Evolutionary conservation across 2,329 filamentous ascomycete species (phyloP), one percentile per base, ranked within the genome.

Genomic region (Talaromyces pinophilus): DNA sequence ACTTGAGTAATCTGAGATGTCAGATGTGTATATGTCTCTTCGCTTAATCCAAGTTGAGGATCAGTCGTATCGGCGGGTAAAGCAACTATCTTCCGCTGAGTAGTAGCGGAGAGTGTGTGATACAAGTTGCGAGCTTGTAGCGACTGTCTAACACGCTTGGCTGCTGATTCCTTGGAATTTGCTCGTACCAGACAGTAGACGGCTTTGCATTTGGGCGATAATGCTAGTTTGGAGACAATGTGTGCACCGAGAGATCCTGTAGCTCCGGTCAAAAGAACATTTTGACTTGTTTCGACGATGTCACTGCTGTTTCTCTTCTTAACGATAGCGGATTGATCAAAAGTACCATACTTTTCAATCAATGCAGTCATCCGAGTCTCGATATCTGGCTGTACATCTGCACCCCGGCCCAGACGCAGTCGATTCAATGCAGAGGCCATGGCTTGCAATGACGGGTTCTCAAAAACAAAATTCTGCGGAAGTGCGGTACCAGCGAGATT

Each of bases 1-100:
- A 92, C 79, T 1, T 82, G 74, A 1, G 83, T 85, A 1, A 81
- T 75, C 65, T 83, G 76, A 2, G 69, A 68, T 0, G 78, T 76
- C 1, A 88, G 71, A 0, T 82, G 10, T 19, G 4, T 48, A 22
- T 48, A 48, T 48, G 19, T 48, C 44, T 11, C 44, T 22, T 48
- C 44, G 19, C 44, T 48, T 5, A 48, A 48, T 22, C 44, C 44
- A 48, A 48, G 44, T 48, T 48, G 44, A 48, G 44, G n/a, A 22
- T 22, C 44, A 22, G 19, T 48, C 3, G 19, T 48, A 22, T 48
- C 44, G 10, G 44, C 44, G 19, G 44, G n/a, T 48, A 48, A 48
- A 22, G 44, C 44, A 13, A 48, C 10, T 11, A 48, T 48, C 19
- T 48, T 48, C 10, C 44, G 11, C 19, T 48, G 44, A 4, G 4